phyloP scores from a whole-genome alignment of 1,284 basidiomycete species.

The Malassezia cuniculi region DNA sequence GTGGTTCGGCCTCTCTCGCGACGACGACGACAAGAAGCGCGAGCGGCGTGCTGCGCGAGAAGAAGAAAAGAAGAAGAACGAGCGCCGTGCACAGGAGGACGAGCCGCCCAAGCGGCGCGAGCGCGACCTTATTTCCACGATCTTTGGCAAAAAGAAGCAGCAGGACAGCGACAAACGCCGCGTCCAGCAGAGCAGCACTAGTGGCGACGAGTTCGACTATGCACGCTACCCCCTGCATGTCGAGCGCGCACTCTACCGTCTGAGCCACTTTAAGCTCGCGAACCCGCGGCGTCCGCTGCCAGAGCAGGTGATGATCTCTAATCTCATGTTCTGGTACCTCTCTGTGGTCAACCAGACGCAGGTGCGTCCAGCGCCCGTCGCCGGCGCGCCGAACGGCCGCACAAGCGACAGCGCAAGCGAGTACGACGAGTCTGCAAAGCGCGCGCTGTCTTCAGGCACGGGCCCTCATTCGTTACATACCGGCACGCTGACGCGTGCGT shows the following conservation, averaged over 20 bases:
- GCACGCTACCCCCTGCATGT: conserved; percentile 92
- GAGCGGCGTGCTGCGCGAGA: conserved; percentile 36
- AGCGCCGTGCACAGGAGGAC: conserved; percentile 12
- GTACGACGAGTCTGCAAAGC: conserved; percentile 13
- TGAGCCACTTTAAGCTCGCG: conserved; percentile 95
- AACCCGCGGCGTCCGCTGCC: conserved; percentile 89
- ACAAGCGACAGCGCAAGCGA: conserved; percentile 6
- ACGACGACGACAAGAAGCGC: conserved; percentile 33
- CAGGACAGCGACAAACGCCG: conserved; percentile 12
- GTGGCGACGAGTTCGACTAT: conserved; percentile 46
- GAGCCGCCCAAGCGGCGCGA: conserved; percentile 6
- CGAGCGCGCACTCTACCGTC: conserved; percentile 87
- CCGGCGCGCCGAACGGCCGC: neutral
- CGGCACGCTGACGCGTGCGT: conserved; percentile 5
- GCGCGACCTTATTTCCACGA: conserved; percentile 3
- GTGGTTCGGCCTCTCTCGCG: conserved; percentile 40
- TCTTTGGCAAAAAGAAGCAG: conserved; percentile 38
- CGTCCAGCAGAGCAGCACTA: too few relatives aligned
- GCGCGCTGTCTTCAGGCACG: conserved; percentile 3
- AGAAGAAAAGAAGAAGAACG: conserved; percentile 31
- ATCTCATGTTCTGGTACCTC: conserved; percentile 99
- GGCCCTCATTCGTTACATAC: conserved; percentile 4
- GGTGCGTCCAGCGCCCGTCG: conserved; percentile 13
- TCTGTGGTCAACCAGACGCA: conserved; percentile 75
- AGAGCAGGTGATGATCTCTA: conserved; percentile 96